Percentiles rank a stretch among this genome's conserved stretches.
These are phyloP conservation scores for Pyrenochaeta sp. DNA, from an alignment of 2,329 filamentous ascomycete genomes.

Conservation along the genomic window DNA sequence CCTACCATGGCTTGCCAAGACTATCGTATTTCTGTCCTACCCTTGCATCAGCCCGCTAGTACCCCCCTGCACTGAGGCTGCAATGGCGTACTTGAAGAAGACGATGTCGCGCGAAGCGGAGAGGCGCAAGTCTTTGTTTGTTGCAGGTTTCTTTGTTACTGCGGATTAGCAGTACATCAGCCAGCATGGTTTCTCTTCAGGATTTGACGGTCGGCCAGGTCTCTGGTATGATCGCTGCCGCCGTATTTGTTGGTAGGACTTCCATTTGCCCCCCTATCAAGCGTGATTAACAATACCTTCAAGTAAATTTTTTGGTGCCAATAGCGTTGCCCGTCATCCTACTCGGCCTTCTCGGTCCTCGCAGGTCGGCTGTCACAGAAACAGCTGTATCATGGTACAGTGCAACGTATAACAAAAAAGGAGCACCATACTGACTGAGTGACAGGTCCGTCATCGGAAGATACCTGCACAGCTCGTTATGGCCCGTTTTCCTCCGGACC, in stretches of 20 bases:
- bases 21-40: background rate
- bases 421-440: constrained; percentile 31
- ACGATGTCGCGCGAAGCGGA: background rate
- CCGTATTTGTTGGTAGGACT: constrained; percentile 42
- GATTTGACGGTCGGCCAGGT: constrained; percentile 49
- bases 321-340: constrained; percentile 13
- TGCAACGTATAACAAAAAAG: background rate
- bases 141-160: background rate
- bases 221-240: constrained; percentile 53
- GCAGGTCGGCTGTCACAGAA: constrained; percentile 3
- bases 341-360: constrained; percentile 8
- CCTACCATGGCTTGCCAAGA: background rate
- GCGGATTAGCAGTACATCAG: background rate
- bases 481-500: constrained; percentile 53
- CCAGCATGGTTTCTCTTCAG: constrained; percentile 13
- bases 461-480: constrained; percentile 48
- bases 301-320: constrained; percentile 16
- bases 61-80: background rate
- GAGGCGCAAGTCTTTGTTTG: background rate
- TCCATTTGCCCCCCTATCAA: background rate
- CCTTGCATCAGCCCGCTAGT: background rate
- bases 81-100: background rate
- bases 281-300: background rate
- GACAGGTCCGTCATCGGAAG: constrained; percentile 48
- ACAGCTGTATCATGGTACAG: constrained; percentile 36